phyloP scores from a whole-genome alignment of 108 stramenopile species.

The Cylindrotheca fusiformis region DNA sequence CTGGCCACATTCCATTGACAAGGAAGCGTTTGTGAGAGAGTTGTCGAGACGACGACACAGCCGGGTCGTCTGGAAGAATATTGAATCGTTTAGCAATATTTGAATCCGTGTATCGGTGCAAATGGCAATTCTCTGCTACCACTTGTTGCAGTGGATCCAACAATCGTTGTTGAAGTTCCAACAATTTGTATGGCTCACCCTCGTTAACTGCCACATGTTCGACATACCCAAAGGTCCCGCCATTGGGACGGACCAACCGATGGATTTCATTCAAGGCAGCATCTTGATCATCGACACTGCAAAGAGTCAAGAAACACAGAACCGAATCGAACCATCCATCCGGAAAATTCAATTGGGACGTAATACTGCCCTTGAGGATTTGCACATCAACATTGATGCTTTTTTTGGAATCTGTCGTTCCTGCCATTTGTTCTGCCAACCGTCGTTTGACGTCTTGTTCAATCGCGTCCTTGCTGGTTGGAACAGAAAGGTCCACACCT shows the following conservation, averaged over 20 bases:
- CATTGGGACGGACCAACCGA: constrained; percentile 50
- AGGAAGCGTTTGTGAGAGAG: constrained; percentile 41
- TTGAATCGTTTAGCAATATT: constrained; percentile 28
- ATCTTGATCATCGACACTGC: constrained; percentile 58
- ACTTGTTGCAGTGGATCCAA: constrained; percentile 70
- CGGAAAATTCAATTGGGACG: constrained; percentile 16
- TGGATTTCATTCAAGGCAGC: constrained; percentile 63
- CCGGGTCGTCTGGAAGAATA: neutral
- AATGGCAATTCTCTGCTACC: constrained; percentile 81
- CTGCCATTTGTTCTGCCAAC: neutral
- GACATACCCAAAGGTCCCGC: constrained; percentile 72
- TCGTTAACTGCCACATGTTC: constrained; percentile 69
- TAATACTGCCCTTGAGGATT: constrained; percentile 23
- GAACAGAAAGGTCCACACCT: constrained; percentile 33
- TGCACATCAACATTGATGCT: constrained; percentile 17
- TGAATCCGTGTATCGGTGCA: constrained; percentile 66
- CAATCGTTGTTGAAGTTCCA: constrained; percentile 50
- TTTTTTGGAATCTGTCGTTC: neutral
- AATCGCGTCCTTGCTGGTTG: constrained; percentile 10
- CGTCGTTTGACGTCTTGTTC: neutral
- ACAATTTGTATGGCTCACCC: constrained; percentile 30
- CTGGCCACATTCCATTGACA: constrained; percentile 61
- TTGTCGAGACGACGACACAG: neutral
- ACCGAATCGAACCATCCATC: constrained; percentile 49
- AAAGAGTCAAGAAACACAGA: constrained; percentile 41